Conservation (phyloP, 805 yeast species). For the Candida gorgasii region DNA sequence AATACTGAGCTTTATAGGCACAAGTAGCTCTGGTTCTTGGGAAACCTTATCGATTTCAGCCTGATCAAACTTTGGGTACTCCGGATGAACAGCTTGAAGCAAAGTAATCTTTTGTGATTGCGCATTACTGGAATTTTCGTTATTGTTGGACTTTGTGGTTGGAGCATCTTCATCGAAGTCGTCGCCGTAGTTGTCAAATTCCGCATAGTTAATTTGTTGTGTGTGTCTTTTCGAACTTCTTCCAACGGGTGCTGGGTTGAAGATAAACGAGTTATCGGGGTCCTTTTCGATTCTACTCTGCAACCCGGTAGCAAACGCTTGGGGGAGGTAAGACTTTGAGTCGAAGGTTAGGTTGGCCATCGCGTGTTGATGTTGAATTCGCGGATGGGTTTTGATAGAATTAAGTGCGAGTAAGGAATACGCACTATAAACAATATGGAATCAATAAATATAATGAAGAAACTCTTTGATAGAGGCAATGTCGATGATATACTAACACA, state of each 20-base stretch:
- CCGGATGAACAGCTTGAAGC: constrained; percentile 27
- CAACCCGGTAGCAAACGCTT: constrained; percentile 77
- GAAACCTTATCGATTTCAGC: constrained; percentile 25
- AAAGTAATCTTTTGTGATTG: constrained; percentile 27
- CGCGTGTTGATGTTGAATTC: neutral
- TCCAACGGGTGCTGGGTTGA: constrained; percentile 68
- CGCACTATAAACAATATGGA: constrained; percentile 10
- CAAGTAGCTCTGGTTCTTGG: constrained; percentile 43
- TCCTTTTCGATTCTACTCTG: constrained; percentile 65
- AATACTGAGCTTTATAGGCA: constrained; percentile 67
- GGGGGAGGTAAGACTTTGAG: constrained; percentile 51
- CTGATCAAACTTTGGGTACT: constrained; percentile 25
- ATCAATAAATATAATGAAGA: constrained; percentile 13
- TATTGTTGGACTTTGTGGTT: constrained; percentile 7
- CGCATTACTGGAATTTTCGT: constrained; percentile 4
- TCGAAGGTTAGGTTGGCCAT: constrained; percentile 18
- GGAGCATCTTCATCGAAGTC: constrained; percentile 31
- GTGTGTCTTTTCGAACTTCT: constrained; percentile 75
- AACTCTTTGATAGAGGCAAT: constrained; percentile 12
- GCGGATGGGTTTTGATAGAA: neutral
- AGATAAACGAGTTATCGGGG: constrained; percentile 69
- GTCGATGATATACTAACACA: constrained; percentile 11
- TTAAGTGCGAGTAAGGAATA: too few species aligned
- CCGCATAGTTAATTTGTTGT: constrained; percentile 78
- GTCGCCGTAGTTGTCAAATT: constrained; percentile 63